These are phyloP conservation scores for Claviceps cyperi DNA, from an alignment of 2,329 filamentous ascomycete genomes.

Conservation along the genomic window DNA sequence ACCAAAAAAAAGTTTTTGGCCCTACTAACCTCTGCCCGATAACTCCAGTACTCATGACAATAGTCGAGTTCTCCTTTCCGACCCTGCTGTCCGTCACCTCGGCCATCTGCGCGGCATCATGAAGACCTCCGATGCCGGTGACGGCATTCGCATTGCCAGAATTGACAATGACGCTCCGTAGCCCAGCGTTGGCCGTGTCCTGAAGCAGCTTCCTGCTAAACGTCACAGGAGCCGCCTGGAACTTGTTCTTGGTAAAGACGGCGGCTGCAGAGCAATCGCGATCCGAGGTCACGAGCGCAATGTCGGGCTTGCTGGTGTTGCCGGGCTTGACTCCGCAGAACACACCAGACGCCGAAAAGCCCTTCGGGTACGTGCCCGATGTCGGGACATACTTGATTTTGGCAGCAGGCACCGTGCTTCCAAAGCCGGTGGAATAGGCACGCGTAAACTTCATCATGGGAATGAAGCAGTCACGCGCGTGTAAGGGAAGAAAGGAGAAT, in stretches of 20 bases:
- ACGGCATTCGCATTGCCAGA: constrained; percentile 96
- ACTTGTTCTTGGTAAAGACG: constrained; percentile 96
- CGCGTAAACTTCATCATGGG: constrained; percentile 20
- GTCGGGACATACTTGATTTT: constrained; percentile 87
- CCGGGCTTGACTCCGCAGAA: constrained; percentile 88
- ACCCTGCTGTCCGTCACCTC: constrained; percentile 54
- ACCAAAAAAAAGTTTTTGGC: no score
- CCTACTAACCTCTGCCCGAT: constrained; percentile 67
- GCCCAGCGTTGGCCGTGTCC: constrained; percentile 49
- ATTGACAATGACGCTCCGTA: constrained; percentile 79
- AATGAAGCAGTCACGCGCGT: constrained; percentile 4
- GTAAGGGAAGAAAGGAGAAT: constrained; percentile 1
- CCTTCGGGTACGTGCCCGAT: constrained; percentile 74
- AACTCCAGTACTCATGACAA: constrained; percentile 97
- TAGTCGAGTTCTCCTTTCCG: constrained; percentile 41
- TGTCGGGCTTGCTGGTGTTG: constrained; percentile 82
- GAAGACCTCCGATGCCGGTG: constrained; percentile 75
- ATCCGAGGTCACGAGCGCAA: constrained; percentile 79
- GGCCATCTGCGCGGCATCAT: constrained; percentile 81
- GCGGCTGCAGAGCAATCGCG: constrained; percentile 74
- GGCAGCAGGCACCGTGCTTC: constrained; percentile 45
- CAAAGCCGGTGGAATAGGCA: constrained; percentile 18
- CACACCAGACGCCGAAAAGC: constrained; percentile 74
- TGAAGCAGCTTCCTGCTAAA: constrained; percentile 63
- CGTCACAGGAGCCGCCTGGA: constrained; percentile 89